Evolutionary conservation across 805 yeast species (phyloP), one percentile per base, ranked within the genome.

Genomic region (Candida sakaeoensis): DNA sequence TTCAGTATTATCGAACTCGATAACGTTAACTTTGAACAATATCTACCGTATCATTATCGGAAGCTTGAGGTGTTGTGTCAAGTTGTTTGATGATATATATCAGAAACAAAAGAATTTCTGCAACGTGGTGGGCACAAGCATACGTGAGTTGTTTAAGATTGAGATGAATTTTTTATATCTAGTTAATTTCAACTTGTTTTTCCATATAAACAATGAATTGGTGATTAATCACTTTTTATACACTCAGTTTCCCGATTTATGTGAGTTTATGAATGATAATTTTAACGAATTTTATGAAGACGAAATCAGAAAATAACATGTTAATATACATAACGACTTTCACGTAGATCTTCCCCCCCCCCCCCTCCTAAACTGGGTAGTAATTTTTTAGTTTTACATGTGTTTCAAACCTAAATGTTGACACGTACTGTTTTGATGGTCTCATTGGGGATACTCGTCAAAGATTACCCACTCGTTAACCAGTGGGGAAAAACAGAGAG

Each of bases 21-120:
- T 64, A 19, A 56, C 54, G 4, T 51, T 68, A 29, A 61, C 61
- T 9, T 49, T 49, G 8, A 50, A 53, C 28, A 68, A 68, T 43
- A 68, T 61, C n/a, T 57, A 68, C 43, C 50, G 74, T 31, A 54
- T 66, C 33, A 52, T 68, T 10, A 51, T 68, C 41, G 72, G 70
- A 4, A 60, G 61, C 49, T 53, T 68, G 8, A 54, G 74, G 39
- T 67, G 73, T 44, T 65, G 62, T 57, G 65, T 69, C 9, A 68
- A 68, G 46, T 60, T 53, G 14, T 47, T 67, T 33, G 74, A 68
- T 44, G 74, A 68, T 41, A 50, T 68, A 8, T 60, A 63, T 48
- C 74, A 68, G 42, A 65, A 61, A 39, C 74, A 68, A 40, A 56
- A 58, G 42, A 44, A 60, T 14, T 68, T 65, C 50, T 67, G 72